phyloP scores from a whole-genome alignment of 2,329 filamentous ascomycete species.

The Trichoderma sp. region DNA sequence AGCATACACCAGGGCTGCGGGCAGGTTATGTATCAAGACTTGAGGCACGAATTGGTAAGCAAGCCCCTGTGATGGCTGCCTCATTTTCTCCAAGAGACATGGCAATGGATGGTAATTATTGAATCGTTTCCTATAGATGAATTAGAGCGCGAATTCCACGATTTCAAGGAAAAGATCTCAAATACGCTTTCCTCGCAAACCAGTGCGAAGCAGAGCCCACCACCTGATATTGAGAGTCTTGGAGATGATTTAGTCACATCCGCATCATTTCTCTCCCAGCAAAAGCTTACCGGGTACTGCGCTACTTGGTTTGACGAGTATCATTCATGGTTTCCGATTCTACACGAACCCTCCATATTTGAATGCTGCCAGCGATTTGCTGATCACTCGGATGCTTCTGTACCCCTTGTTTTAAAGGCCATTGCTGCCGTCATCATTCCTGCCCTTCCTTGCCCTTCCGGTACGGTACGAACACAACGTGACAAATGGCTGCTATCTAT shows the following conservation, averaged over 20 bases:
- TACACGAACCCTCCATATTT: not conserved
- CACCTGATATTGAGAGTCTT: not conserved
- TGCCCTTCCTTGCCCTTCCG: not conserved
- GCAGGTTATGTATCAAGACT: not conserved
- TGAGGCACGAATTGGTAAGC: not conserved
- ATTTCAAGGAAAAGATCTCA: not conserved
- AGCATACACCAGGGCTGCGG: not conserved
- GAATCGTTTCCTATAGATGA: not conserved
- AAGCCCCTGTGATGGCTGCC: not conserved
- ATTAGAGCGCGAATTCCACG: not conserved
- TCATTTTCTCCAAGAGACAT: not conserved
- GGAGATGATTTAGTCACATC: not conserved
- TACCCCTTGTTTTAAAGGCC: not conserved
- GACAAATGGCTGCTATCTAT: not conserved
- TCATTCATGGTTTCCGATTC: not conserved
- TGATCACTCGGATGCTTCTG: not conserved
- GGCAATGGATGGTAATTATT: accelerated
- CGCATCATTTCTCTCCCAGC: not conserved
- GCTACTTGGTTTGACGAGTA: not conserved
- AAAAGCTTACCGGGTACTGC: not conserved
- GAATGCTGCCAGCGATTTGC: not conserved
- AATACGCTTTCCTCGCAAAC: not conserved
- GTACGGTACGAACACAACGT: not conserved
- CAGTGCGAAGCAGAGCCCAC: no score
- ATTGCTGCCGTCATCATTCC: not conserved